Percentiles rank a stretch among this genome's conserved stretches.
Conservation (phyloP, 2,329 filamentous ascomycete species). For the Sporothrix pallida region DNA sequence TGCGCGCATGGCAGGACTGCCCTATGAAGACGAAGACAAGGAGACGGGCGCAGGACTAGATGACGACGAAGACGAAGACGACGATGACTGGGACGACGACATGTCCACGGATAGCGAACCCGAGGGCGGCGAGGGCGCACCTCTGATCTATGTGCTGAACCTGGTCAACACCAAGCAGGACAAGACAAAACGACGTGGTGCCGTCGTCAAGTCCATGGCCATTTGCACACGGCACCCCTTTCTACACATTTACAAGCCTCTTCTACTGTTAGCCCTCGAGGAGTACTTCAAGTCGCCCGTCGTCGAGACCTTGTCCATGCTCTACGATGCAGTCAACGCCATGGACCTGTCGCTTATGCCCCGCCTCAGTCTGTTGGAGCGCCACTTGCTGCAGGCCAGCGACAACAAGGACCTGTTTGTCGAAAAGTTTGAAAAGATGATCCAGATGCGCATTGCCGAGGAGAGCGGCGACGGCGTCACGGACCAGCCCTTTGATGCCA, state of each 20-base stretch:
- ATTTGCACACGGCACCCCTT: conserved; percentile 98
- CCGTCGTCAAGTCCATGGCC: conserved; percentile 96
- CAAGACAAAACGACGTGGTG: conserved; percentile 88
- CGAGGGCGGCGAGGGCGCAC: conserved; percentile 79
- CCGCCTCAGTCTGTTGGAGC: conserved; percentile 79
- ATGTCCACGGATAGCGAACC: conserved; percentile 66
- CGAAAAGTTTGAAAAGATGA: conserved; percentile 80
- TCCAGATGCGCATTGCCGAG: conserved; percentile 73
- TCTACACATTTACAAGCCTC: conserved; percentile 97
- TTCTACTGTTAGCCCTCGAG: conserved; percentile 87
- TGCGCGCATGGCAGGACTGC: conserved; percentile 57
- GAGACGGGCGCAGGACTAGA: conserved; percentile 44
- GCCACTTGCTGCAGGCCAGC: conserved; percentile 83
- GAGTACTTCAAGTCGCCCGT: conserved; percentile 95
- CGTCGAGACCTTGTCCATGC: conserved; percentile 81
- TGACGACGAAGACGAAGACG: conserved; percentile 51
- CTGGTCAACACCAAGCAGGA: conserved; percentile 98
- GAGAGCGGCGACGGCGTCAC: conserved; percentile 53
- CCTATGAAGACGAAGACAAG: conserved; percentile 54
- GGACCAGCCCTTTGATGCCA: conserved; percentile 54
- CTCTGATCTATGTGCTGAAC: conserved; percentile 95
- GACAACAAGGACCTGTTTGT: conserved; percentile 96
- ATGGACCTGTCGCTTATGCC: conserved; percentile 98
- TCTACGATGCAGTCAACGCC: conserved; percentile 91
- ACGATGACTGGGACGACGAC: conserved; percentile 58